A percentile compares a stretch with the other conserved stretches of the same genome.
phyloP scores from a whole-genome alignment of 192 early-diverging fungal genomes.

The Backusella morwellensis region DNA sequence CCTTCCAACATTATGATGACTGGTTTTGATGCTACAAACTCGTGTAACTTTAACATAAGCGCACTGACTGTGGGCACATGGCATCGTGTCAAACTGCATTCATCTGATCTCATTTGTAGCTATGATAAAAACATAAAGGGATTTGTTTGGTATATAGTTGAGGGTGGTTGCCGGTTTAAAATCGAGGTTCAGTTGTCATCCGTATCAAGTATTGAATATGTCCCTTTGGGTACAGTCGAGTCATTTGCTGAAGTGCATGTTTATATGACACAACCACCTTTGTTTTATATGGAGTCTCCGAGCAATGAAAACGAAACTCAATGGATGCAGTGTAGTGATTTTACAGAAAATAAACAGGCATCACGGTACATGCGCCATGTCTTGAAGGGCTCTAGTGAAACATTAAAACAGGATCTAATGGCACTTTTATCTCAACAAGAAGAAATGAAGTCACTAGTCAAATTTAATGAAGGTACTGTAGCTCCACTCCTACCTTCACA shows the following conservation, averaged over 20 bases:
- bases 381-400: slow-evolving; percentile 39
- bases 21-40: background rate
- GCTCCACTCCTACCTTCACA: background rate
- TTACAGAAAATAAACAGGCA: slow-evolving; percentile 64
- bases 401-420: slow-evolving; percentile 17
- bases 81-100: slow-evolving; percentile 51
- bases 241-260: slow-evolving; percentile 43
- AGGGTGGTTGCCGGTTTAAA: slow-evolving; percentile 52
- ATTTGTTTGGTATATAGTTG: slow-evolving; percentile 58
- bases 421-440: background rate
- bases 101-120: slow-evolving; percentile 50
- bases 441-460: background rate
- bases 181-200: slow-evolving; percentile 52
- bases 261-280: slow-evolving; percentile 48
- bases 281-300: slow-evolving; percentile 57
- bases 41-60: slow-evolving; percentile 35
- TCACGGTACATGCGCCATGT: slow-evolving; percentile 49
- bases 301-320: background rate
- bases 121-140: slow-evolving; percentile 43
- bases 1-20: background rate
- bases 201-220: slow-evolving; percentile 43
- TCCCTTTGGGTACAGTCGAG: slow-evolving; percentile 22
- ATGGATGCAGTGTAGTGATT: slow-evolving; percentile 65
- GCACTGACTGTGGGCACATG: slow-evolving; percentile 57
- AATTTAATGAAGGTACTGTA: background rate